phyloP scores from a whole-genome alignment of 2,329 filamentous ascomycete genomes.

The Teratosphaeria viscida region DNA sequence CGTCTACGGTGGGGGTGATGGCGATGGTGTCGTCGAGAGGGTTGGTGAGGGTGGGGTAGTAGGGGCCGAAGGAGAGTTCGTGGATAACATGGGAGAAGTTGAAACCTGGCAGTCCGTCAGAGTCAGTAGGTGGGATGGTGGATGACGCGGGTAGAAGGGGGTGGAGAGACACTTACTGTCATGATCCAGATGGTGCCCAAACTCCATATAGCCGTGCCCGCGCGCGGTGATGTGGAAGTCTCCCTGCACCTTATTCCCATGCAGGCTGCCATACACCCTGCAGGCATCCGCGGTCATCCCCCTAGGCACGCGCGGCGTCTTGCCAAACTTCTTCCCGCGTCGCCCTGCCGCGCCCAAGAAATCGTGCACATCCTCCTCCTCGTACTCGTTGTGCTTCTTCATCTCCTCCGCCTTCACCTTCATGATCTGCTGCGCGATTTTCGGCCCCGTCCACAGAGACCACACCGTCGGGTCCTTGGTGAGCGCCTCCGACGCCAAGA shows the following conservation, averaged over 20 bases:
- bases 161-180: conserved; percentile 44
- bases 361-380: conserved; percentile 80
- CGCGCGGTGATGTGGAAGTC: conserved; percentile 96
- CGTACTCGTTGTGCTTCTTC: conserved; percentile 18
- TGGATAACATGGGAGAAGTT: conserved; percentile 97
- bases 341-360: conserved; percentile 65
- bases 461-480: conserved; percentile 69
- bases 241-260: conserved; percentile 93
- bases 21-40: conserved; percentile 88
- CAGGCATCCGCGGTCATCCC: conserved; percentile 57
- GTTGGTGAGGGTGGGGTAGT: conserved; percentile 87
- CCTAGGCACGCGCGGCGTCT: conserved; percentile 57
- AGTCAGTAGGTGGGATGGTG: not conserved
- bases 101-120: conserved; percentile 49
- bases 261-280: conserved; percentile 77
- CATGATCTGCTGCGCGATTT: conserved; percentile 45
- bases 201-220: conserved; percentile 86
- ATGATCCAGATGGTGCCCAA: conserved; percentile 73
- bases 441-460: conserved; percentile 69
- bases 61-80: conserved; percentile 93
- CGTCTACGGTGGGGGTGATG: conserved; percentile 41
- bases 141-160: not conserved
- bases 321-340: conserved; percentile 55
- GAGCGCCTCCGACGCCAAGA: conserved; percentile 67
- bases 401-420: conserved; percentile 48